Evolutionary conservation across 352 stramenopile species (phyloP).

Genomic region (Chloridella minuta): DNA sequence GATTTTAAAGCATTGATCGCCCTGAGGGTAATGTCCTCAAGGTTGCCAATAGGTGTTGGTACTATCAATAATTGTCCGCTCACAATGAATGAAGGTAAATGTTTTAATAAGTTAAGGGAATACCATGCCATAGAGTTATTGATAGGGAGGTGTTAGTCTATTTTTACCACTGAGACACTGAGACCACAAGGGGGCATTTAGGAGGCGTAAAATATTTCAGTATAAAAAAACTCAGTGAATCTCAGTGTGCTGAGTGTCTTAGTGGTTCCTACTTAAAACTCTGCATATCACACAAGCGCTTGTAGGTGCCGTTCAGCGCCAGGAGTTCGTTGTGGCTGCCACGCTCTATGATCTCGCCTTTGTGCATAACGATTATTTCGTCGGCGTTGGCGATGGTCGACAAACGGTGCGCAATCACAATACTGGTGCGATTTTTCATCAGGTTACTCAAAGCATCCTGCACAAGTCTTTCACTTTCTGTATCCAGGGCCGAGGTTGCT

Average conservation of each 20-base stretch:
- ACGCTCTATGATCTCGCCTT: slow-evolving; percentile 51
- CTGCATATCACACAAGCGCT: too few relatives aligned
- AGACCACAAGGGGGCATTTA: too few relatives aligned
- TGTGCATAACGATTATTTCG: slow-evolving; percentile 60
- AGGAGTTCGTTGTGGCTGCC: slow-evolving; percentile 63
- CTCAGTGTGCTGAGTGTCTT: too few relatives aligned
- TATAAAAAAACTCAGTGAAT: too few relatives aligned
- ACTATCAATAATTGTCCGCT: too few relatives aligned
- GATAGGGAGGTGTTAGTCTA: too few relatives aligned
- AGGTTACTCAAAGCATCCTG: slow-evolving; percentile 31
- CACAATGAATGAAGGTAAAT: too few relatives aligned
- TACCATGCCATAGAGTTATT: too few relatives aligned
- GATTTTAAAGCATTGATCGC: not conserved
- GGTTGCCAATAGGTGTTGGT: not conserved
- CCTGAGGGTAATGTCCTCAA: not conserved
- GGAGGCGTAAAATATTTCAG: too few relatives aligned
- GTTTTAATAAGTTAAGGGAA: too few relatives aligned
- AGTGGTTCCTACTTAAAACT: too few relatives aligned
- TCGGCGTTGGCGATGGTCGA: slow-evolving; percentile 61
- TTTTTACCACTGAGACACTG: too few relatives aligned
- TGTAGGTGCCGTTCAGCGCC: slow-evolving; percentile 29
- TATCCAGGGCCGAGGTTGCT: slow-evolving; percentile 37
- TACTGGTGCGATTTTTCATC: slow-evolving; percentile 34
- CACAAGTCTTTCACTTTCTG: slow-evolving; percentile 34
- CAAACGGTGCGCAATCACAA: slow-evolving; percentile 64